A percentile compares a stretch with the other conserved stretches of the same genome.
phyloP scores from a whole-genome alignment of 169 alveolate species.

The Cryptosporidium sp. region DNA sequence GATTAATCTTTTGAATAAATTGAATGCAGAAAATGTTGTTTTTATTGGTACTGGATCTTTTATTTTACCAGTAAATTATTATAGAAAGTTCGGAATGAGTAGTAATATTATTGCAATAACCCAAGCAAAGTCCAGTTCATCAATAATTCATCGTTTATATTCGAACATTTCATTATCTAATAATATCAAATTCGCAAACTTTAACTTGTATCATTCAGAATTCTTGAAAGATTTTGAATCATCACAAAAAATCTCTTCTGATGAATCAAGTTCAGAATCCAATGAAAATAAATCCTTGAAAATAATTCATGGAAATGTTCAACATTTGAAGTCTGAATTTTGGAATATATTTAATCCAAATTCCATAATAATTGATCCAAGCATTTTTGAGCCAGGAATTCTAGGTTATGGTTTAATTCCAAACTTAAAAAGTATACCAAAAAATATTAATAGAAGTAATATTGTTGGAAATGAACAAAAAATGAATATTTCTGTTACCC shows the following conservation, averaged over 20 bases:
- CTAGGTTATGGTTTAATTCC: slow-evolving; percentile 53
- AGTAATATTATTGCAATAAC: slow-evolving; percentile 14
- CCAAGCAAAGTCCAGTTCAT: slow-evolving; percentile 28
- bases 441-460: not conserved
- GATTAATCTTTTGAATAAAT: slow-evolving; percentile 8
- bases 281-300: slow-evolving; percentile 10
- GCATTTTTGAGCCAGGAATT: slow-evolving; percentile 60
- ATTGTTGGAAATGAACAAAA: not conserved
- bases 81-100: slow-evolving; percentile 1
- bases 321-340: slow-evolving; percentile 8
- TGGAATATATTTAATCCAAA: slow-evolving; percentile 35
- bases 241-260: not conserved
- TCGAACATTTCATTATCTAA: slow-evolving; percentile 22
- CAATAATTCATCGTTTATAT: slow-evolving; percentile 30
- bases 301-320: slow-evolving; percentile 57
- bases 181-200: not conserved
- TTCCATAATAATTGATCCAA: slow-evolving; percentile 62
- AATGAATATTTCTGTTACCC: slow-evolving; percentile 29
- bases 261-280: not conserved
- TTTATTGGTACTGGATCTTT: slow-evolving; percentile 69
- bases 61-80: slow-evolving; percentile 35
- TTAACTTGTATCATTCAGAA: slow-evolving; percentile 12
- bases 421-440: slow-evolving; percentile 23
- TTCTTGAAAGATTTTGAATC: slow-evolving; percentile 18
- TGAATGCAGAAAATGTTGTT: not conserved